phyloP scores from a whole-genome alignment of 176 grass and related monocot genomes.

The Carex myosuroides region DNA sequence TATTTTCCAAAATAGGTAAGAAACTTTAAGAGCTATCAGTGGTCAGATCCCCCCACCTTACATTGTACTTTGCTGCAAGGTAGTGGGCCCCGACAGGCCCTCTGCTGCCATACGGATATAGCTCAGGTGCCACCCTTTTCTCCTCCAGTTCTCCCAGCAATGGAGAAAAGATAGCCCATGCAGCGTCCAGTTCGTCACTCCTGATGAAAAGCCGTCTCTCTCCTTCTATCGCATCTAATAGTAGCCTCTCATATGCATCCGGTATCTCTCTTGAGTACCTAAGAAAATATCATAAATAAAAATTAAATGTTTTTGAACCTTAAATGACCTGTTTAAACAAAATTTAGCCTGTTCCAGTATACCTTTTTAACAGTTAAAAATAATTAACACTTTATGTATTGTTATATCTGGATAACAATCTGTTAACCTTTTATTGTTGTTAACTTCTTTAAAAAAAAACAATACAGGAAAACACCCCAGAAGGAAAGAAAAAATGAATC shows the following conservation, averaged over 20 bases:
- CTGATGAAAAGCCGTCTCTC: constrained; percentile 85
- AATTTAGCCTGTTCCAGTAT: not conserved
- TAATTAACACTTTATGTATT: not conserved
- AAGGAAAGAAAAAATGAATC: not conserved
- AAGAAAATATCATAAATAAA: not conserved
- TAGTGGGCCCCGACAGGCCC: constrained; percentile 85
- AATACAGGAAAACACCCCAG: not conserved
- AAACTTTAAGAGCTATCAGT: constrained; percentile 25
- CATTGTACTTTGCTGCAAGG: constrained; percentile 74
- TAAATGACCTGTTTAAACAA: not conserved
- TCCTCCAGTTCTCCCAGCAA: constrained; percentile 63
- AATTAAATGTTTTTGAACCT: not conserved
- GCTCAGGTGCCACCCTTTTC: constrained; percentile 59
- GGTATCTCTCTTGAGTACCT: constrained; percentile 71
- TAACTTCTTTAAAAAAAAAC: not conserved
- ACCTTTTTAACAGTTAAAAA: not conserved
- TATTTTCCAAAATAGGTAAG: not conserved
- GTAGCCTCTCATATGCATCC: constrained; percentile 84
- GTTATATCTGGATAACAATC: not conserved
- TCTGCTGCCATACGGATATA: constrained; percentile 90
- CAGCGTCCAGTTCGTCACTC: constrained; percentile 90
- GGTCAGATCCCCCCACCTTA: constrained; percentile 76
- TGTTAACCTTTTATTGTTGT: not conserved
- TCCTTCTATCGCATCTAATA: constrained; percentile 81
- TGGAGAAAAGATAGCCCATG: constrained; percentile 84